phyloP scores from a whole-genome alignment of 2,329 filamentous ascomycete species.

The Xylariomycetidae sp. region DNA sequence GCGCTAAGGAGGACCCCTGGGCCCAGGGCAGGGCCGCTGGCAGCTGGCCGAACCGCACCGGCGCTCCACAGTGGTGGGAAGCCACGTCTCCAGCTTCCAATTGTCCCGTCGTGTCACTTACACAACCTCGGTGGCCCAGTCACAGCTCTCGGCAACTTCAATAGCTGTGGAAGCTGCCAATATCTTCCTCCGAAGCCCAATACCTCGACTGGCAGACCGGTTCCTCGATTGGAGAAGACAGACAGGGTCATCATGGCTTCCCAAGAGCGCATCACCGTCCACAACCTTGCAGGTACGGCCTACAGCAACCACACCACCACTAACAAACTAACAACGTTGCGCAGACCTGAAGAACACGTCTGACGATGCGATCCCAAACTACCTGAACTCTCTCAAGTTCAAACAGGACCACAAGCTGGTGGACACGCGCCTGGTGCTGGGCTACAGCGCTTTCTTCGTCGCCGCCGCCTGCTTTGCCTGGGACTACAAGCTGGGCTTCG shows the following conservation, averaged over 20 bases:
- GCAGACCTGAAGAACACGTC: constrained; percentile 93
- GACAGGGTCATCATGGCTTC: constrained; percentile 30
- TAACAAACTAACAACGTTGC: constrained; percentile 11
- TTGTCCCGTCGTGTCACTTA: too few species aligned
- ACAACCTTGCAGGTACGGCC: constrained; percentile 56
- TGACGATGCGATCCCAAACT: constrained; percentile 90
- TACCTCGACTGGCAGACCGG: too few species aligned
- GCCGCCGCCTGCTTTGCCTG: constrained; percentile 80
- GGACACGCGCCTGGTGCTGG: constrained; percentile 77
- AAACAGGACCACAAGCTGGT: constrained; percentile 72
- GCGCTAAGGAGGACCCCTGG: too few species aligned
- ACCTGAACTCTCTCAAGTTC: constrained; percentile 84
- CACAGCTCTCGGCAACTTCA: too few species aligned
- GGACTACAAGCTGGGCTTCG: constrained; percentile 89
- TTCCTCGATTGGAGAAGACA: not conserved
- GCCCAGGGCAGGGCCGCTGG: too few species aligned
- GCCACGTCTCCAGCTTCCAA: too few species aligned
- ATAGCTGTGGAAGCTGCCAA: too few species aligned
- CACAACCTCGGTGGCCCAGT: too few species aligned
- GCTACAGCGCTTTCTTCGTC: constrained; percentile 75
- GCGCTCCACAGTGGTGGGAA: too few species aligned
- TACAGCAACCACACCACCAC: not conserved
- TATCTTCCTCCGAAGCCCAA: too few species aligned
- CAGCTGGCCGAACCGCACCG: too few species aligned
- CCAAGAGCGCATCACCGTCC: constrained; percentile 56